A percentile compares a stretch with the other conserved stretches of the same genome.
These are phyloP conservation scores for Mucor lusitanicus DNA, from an alignment of 371 early-diverging fungal species.

Conservation along the genomic window DNA sequence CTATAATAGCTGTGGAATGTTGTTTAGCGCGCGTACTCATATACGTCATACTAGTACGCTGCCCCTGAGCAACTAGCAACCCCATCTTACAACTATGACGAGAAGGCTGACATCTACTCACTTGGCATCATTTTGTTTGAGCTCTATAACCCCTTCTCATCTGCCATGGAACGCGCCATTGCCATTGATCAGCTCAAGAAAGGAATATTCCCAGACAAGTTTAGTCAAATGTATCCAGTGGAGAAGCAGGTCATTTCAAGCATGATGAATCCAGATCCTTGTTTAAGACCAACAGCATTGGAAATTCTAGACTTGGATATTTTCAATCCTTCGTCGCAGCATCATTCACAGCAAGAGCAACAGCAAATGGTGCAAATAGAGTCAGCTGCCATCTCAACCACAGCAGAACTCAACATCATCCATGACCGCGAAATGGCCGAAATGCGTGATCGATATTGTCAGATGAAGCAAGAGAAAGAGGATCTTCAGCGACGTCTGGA, in stretches of 20 bases:
- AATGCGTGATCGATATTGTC: slow-evolving; percentile 2
- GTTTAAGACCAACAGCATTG: slow-evolving; percentile 70
- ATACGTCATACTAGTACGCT: slow-evolving; percentile 67
- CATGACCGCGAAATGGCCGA: slow-evolving; percentile 18
- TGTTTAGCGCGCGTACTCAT: background rate
- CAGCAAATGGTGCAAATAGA: background rate
- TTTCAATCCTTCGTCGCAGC: background rate
- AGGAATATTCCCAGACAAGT: slow-evolving; percentile 72
- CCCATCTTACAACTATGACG: slow-evolving; percentile 57
- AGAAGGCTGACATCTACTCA: slow-evolving; percentile 72
- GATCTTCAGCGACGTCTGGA: slow-evolving; percentile 17
- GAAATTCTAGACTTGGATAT: slow-evolving; percentile 43
- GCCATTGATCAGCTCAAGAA: slow-evolving; percentile 61
- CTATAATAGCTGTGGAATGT: background rate
- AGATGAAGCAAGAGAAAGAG: slow-evolving; percentile 25
- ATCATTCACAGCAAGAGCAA: background rate
- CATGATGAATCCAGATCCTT: slow-evolving; percentile 77
- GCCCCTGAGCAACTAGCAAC: slow-evolving; percentile 89
- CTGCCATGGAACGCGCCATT: slow-evolving; percentile 67
- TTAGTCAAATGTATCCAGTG: slow-evolving; percentile 76
- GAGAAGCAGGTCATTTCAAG: slow-evolving; percentile 79
- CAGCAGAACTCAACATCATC: background rate
- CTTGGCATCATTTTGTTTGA: slow-evolving; percentile 75
- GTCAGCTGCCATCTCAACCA: background rate
- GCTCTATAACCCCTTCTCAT: slow-evolving; percentile 65